Percentiles rank a stretch among this genome's conserved stretches.
phyloP scores from a whole-genome alignment of 2,329 filamentous ascomycete species.

The Aspergillus sp. region DNA sequence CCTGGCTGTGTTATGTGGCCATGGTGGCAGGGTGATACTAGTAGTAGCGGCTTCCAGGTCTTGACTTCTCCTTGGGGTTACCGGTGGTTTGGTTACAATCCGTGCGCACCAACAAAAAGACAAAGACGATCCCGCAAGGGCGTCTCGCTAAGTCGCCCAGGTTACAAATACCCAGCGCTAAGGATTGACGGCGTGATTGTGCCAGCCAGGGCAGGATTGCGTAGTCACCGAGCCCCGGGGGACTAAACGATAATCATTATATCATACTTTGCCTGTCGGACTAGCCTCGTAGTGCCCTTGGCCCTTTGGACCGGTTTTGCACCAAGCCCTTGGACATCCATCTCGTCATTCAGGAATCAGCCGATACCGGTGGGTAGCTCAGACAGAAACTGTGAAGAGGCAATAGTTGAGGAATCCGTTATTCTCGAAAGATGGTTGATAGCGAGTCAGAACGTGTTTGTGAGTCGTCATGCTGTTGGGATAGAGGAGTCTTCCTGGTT shows the following conservation, averaged over 20 bases:
- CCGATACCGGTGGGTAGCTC: neutral
- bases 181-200: neutral
- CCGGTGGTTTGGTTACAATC: slow-evolving; percentile 15
- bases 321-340: neutral
- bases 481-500: neutral
- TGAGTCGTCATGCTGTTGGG: neutral
- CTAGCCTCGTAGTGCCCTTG: neutral
- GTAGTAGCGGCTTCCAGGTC: neutral
- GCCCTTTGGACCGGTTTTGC: neutral
- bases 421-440: neutral
- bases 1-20: neutral
- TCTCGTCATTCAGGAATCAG: too few relatives aligned
- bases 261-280: neutral
- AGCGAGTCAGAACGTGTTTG: neutral
- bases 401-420: too few relatives aligned
- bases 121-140: neutral
- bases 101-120: slow-evolving; percentile 10
- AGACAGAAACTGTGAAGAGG: neutral
- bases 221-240: neutral
- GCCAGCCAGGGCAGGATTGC: slow-evolving; percentile 12
- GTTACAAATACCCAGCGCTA: neutral
- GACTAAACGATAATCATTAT: neutral
- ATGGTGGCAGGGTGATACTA: too few relatives aligned
- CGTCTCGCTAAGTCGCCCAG: neutral
- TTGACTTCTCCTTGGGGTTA: neutral